phyloP scores from a whole-genome alignment of 805 yeast genomes.

The Metschnikowia dekortorum region DNA sequence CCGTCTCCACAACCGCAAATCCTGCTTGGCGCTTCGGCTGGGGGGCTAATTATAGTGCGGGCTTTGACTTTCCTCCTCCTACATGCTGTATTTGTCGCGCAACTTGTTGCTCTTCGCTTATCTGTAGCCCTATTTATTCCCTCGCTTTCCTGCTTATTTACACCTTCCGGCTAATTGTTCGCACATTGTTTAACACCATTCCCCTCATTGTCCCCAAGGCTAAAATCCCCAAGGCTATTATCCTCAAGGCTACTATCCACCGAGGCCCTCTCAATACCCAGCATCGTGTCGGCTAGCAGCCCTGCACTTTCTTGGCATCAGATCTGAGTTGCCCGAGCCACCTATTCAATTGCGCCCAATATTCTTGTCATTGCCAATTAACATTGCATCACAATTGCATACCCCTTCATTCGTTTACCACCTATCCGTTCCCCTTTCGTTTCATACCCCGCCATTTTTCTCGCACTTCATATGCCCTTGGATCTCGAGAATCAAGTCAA shows the following conservation, averaged over 20 bases:
- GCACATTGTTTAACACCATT: background rate
- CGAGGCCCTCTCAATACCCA: background rate
- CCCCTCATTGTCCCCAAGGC: background rate
- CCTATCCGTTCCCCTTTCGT: background rate
- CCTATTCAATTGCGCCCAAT: background rate
- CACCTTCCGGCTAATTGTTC: background rate
- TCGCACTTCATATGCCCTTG: background rate
- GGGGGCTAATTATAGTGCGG: conserved; percentile 1
- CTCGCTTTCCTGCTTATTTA: background rate
- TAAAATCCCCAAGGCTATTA: no score
- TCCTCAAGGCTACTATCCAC: background rate
- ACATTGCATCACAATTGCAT: background rate
- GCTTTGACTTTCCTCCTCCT: background rate
- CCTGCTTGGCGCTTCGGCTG: background rate
- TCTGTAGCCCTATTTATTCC: background rate
- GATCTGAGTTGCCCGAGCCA: background rate
- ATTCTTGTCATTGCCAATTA: background rate
- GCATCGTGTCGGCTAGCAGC: background rate
- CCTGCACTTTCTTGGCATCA: background rate
- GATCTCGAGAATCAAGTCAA: background rate
- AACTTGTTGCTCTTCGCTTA: conserved; percentile 3
- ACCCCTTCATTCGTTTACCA: background rate
- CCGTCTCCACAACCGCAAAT: background rate
- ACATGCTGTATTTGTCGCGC: conserved; percentile 1
- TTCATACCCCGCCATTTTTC: background rate